phyloP scores from a whole-genome alignment of 2,329 filamentous ascomycete genomes.

The Aspergillus sp. region DNA sequence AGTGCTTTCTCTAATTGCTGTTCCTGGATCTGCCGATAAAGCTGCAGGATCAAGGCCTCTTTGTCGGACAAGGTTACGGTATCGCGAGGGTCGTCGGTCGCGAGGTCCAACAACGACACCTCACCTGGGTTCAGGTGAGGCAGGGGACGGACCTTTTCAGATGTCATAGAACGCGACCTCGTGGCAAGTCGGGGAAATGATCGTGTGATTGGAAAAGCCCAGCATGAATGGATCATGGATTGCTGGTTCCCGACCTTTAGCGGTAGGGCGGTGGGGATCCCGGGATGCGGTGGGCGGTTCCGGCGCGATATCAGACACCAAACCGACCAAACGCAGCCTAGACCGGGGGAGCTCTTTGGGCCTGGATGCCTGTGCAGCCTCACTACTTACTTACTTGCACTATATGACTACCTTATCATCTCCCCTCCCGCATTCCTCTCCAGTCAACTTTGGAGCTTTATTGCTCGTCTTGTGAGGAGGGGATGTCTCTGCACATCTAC shows the following conservation, averaged over 20 bases:
- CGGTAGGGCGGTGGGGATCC: slow-evolving; percentile 11
- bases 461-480: slow-evolving; percentile 42
- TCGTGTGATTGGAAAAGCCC: slow-evolving; percentile 30
- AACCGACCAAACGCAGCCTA: slow-evolving; percentile 22
- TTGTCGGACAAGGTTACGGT: slow-evolving; percentile 63
- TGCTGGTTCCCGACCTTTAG: background rate
- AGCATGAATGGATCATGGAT: slow-evolving; percentile 13
- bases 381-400: slow-evolving; percentile 4
- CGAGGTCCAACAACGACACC: slow-evolving; percentile 42
- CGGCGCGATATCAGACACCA: slow-evolving; percentile 19
- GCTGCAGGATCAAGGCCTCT: slow-evolving; percentile 66
- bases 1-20: slow-evolving; percentile 72
- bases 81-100: slow-evolving; percentile 48
- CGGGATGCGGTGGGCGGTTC: slow-evolving; percentile 21
- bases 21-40: slow-evolving; percentile 72
- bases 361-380: slow-evolving; percentile 15
- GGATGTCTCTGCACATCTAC: slow-evolving; percentile 87
- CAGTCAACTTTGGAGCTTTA: slow-evolving; percentile 23
- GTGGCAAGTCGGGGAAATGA: slow-evolving; percentile 27
- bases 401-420: slow-evolving; percentile 19
- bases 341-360: slow-evolving; percentile 22
- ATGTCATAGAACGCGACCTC: slow-evolving; percentile 39
- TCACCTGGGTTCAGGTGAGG: slow-evolving; percentile 39
- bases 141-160: slow-evolving; percentile 30
- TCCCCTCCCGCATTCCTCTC: slow-evolving; percentile 26